Evolutionary conservation across 1,284 basidiomycete genomes (phyloP), one percentile per base, ranked within the genome.

Genomic region (Ustanciosporium gigantosporum): DNA sequence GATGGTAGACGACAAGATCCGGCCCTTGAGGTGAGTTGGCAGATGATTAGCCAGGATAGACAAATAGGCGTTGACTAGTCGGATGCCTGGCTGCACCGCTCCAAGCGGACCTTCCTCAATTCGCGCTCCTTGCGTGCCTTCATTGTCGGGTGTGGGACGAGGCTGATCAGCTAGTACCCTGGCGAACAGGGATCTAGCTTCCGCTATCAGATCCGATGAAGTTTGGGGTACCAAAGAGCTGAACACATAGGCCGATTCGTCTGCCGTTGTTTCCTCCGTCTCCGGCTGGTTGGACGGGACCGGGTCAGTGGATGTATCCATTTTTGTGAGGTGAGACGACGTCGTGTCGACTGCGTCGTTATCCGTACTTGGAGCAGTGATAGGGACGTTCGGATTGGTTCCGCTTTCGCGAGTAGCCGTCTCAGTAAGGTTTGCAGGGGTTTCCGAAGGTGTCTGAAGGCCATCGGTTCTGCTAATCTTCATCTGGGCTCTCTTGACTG

Each of bases 41-140:
- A 73, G 81, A 80, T 45, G 76, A 4, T 62, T 44, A 42, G 79
- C 76, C 62, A 88, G 84, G 0, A 92, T 87, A 2, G 88, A 84
- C 29, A 96, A 79, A 74, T 90, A 96, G 1, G 91, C 85, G 70
- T 90, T 90, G 60, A 93, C 73, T 7, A 96, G 82, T 1, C 83
- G 81, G 0, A 88, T 67, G 0, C 85, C 84, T 23, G 88, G 71
- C 3, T 76, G 48, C 23, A 94, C 89, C 35, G 81, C 73, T 2
- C 78, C 76, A 76, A 96, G 89, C 79, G 82, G 60, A 48, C 51
- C 64, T 22, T 65, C 56, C 50, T 65, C 44, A n/a, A n/a, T n/a
- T n/a, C n/a, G n/a, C n/a, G n/a, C n/a, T n/a, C n/a, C n/a, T 31
- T 75, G 23, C 31, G 43, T 31, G 39, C 14, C 68, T 9, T 19